phyloP scores from a whole-genome alignment of 2,329 filamentous ascomycete genomes.

The Oidium heveae region DNA sequence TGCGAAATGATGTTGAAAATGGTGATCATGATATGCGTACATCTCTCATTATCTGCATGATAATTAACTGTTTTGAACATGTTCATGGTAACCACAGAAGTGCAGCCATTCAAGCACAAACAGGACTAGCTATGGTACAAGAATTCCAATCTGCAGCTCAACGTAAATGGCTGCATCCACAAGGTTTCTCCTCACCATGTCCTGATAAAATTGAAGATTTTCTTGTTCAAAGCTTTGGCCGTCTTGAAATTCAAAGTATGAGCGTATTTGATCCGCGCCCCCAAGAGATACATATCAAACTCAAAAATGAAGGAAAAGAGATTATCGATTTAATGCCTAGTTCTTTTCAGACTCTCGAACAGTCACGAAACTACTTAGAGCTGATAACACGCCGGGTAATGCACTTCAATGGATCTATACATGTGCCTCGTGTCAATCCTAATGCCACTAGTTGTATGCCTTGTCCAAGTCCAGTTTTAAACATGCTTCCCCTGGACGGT shows the following conservation, averaged over 20 bases:
- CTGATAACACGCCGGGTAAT: slow-evolving; percentile 7
- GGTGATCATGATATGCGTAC: slow-evolving; percentile 5
- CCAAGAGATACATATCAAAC: slow-evolving; percentile 2
- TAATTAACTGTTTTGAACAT: slow-evolving; percentile 10
- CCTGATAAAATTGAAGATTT: slow-evolving; percentile 22
- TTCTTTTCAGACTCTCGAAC: slow-evolving; percentile 3
- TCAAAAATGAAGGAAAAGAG: slow-evolving; percentile 6
- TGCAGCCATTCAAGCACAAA: slow-evolving; percentile 6
- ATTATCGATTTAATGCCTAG: slow-evolving; percentile 5
- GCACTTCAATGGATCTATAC: slow-evolving; percentile 6
- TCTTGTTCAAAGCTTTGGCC: slow-evolving; percentile 33
- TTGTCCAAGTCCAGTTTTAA: not conserved
- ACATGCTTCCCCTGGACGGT: not conserved
- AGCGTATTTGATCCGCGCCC: slow-evolving; percentile 17
- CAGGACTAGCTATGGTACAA: slow-evolving; percentile 11
- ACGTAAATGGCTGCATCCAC: slow-evolving; percentile 3
- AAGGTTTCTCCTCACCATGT: slow-evolving; percentile 7
- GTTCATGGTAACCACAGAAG: slow-evolving; percentile 6
- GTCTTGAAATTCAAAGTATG: slow-evolving; percentile 35
- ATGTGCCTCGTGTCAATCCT: not conserved
- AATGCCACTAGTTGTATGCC: not conserved
- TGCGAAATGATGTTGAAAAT: slow-evolving; percentile 3
- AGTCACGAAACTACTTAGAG: slow-evolving; percentile 7
- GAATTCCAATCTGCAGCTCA: slow-evolving; percentile 9
- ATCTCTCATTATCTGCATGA: slow-evolving; percentile 7